Base-by-base conservation (phyloP, 164 flowering plant genomes). In the Euptelea pleiosperma region DNA sequence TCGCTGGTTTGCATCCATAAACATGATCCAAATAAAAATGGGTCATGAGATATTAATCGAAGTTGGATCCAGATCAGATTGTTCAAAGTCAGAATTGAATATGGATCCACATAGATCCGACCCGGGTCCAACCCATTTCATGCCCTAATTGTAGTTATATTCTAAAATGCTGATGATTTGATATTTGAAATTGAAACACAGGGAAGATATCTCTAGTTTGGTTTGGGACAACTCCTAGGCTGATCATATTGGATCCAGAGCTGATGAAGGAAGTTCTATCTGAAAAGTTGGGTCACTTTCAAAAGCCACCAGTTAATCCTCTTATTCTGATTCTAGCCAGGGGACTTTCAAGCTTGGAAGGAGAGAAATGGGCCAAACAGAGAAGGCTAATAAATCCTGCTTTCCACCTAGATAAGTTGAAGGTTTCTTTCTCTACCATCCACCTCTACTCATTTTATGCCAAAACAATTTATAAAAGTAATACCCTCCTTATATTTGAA, bases 381-480 rank as follows among this genome's bases (percentile, higher is more conserved):
- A 59, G 80, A 66, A 76, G 49, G 58, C 36, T 74, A 2, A 47
- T 79, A 1, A 67, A 58, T 33, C 83, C 78, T 15, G 75, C 83
- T 41, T 79, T 79, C 54, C 77, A 76, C 57, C 14, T 49, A 1
- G 64, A 60, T 37, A 60, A 60, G 30, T 30, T 60, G 49, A 60
- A 60, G 56, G 64, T 60, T 16, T 10, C 67, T 70, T 21, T 14
- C 22, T 46, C 11, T 3, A 1, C 34, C 12, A 18, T 3, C 48
- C 35, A 0, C n/a, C 26, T 42, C 60, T 16, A 3, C 47, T 8
- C 6, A n/a, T 25, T 39, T 39, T 2, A 4, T 8, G 26, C 28
- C n/a, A n/a, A n/a, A n/a, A n/a, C n/a, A n/a, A n/a, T n/a, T n/a
- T n/a, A n/a, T n/a, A n/a, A n/a, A n/a, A n/a, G n/a, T n/a, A n/a